Evolutionary conservation across 148 eudicot species (phyloP), one percentile per base, ranked within the genome.

Genomic region (Silene latifolia): DNA sequence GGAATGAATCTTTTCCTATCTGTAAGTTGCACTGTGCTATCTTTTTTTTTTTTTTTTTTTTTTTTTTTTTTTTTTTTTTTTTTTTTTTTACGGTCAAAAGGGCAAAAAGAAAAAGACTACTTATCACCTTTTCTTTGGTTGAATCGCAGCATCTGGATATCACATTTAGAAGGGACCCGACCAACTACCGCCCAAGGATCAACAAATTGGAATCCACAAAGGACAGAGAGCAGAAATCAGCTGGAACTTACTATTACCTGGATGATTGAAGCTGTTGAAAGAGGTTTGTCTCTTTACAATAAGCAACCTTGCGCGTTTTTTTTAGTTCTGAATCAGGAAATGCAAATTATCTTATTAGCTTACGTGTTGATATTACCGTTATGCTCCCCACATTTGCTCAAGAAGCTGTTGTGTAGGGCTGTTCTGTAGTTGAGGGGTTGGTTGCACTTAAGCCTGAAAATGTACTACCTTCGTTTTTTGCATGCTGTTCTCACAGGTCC

Each of bases 1-100:
- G 96, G 96, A 73, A 90, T 90, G 98, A 90, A 95, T 83, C 88
- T 89, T 61, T 94, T 94, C 88, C 81, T 95, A 82, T 95, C 97
- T 51, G 98, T 91, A 85, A 83, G 93, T 60, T 21, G 18, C 63
- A 15, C 57, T 46, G 44, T 39, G 24, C 7, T 57, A 46, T 63
- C 57, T 53, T 51, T 5, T 51, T 18, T n/a, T n/a, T n/a, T n/a
- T n/a, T n/a, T n/a, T n/a, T n/a, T n/a, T n/a, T n/a, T n/a, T n/a
- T n/a, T n/a, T n/a, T n/a, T n/a, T n/a, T n/a, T n/a, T n/a, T n/a
- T n/a, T n/a, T n/a, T n/a, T n/a, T n/a, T n/a, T n/a, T n/a, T n/a
- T n/a, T n/a, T 51, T 51, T 13, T 51, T 51, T 51, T 51, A 13
- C 18, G 4, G 56, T 15, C 56, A 51, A 51, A 51, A 51, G 56